These are phyloP conservation scores for Phaeosphaeriaceae sp. DNA, from an alignment of 2,329 filamentous ascomycete species.

Conservation along the genomic window DNA sequence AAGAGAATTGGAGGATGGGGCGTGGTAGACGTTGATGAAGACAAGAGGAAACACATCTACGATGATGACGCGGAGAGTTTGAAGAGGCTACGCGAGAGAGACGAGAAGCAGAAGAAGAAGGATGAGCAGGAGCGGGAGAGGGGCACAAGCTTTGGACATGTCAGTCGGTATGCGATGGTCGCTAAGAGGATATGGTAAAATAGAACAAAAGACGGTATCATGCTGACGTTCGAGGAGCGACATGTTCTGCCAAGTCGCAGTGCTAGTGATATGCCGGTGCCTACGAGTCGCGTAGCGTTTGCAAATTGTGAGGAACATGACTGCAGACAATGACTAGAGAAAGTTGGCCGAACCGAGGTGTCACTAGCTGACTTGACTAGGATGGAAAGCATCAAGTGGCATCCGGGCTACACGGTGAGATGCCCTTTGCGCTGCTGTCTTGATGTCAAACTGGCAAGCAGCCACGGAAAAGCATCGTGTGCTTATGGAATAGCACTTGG, in stretches of 20 bases:
- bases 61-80: conserved; percentile 79
- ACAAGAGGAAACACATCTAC: conserved; percentile 85
- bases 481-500: too few species aligned
- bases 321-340: not conserved
- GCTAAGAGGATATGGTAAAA: conserved; percentile 92
- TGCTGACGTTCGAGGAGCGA: not conserved
- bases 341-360: not conserved
- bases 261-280: not conserved
- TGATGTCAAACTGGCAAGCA: too few species aligned
- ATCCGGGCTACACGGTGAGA: too few species aligned
- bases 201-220: not conserved
- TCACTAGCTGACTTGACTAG: not conserved
- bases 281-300: not conserved
- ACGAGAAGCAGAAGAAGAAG: conserved; percentile 68
- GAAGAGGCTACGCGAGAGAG: conserved; percentile 64
- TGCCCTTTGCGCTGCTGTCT: too few species aligned
- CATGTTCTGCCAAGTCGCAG: not conserved
- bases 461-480: too few species aligned
- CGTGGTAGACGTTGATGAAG: conserved; percentile 86
- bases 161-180: conserved; percentile 89
- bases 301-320: not conserved
- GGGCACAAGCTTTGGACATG: conserved; percentile 68
- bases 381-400: too few species aligned
- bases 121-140: conserved; percentile 60
- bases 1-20: conserved; percentile 82